These are phyloP conservation scores for Discostella stelligera DNA, from an alignment of 352 stramenopile genomes.

Conservation along the genomic window DNA sequence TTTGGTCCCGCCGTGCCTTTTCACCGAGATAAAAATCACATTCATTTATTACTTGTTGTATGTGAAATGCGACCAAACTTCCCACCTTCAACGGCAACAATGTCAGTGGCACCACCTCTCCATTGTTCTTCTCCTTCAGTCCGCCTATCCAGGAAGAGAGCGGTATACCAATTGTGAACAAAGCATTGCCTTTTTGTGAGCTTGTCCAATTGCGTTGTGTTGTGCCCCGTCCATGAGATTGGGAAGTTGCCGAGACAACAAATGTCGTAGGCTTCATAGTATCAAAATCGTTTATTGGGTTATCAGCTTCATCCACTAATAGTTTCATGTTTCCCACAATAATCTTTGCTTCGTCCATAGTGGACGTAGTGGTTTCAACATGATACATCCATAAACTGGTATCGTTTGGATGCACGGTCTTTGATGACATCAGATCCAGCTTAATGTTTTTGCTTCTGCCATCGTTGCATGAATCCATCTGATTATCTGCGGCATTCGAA, in stretches of 20 bases:
- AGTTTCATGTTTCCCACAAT: conserved; percentile 32
- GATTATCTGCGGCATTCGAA: not conserved
- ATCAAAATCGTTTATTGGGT: not conserved
- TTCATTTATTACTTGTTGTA: conserved; percentile 37
- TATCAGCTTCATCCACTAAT: not conserved
- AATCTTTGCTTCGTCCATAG: conserved; percentile 48
- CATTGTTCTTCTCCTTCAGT: conserved; percentile 31
- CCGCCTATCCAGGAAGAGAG: conserved; percentile 45
- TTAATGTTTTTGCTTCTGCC: not conserved
- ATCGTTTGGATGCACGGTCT: conserved; percentile 29
- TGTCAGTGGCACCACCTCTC: conserved; percentile 63
- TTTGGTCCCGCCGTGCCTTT: not conserved
- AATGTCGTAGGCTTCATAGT: conserved; percentile 29
- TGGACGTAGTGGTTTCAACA: conserved; percentile 46
- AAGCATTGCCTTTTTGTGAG: conserved; percentile 63
- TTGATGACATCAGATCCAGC: conserved; percentile 2
- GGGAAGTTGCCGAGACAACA: conserved; percentile 41
- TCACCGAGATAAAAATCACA: conserved; percentile 10
- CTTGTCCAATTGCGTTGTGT: conserved; percentile 66
- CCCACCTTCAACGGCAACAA: conserved; percentile 78
- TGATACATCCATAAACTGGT: conserved; percentile 50
- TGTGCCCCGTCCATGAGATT: conserved; percentile 76
- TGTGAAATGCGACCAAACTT: conserved; percentile 57
- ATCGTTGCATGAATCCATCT: not conserved
- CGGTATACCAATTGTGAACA: conserved; percentile 78